These are phyloP conservation scores for Botrytis tulipae DNA, from an alignment of 2,329 filamentous ascomycete species.

Conservation along the genomic window DNA sequence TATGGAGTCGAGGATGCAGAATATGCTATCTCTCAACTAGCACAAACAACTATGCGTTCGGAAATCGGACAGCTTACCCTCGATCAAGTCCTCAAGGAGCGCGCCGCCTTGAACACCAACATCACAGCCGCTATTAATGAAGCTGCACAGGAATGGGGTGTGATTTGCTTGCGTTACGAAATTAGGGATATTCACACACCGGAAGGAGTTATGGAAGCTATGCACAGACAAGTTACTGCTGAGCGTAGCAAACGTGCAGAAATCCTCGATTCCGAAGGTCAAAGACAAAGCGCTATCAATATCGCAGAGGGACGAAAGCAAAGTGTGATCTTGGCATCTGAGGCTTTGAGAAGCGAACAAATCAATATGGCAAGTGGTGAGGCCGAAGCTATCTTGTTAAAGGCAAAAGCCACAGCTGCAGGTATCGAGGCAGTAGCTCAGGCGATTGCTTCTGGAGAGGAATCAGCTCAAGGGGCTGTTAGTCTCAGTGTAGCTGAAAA, in stretches of 20 bases:
- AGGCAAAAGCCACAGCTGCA: constrained; percentile 78
- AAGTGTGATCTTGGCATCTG: constrained; percentile 91
- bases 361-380: constrained; percentile 94
- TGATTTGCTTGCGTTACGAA: constrained; percentile 94
- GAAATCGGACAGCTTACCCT: constrained; percentile 96
- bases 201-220: constrained; percentile 87
- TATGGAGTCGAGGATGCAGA: constrained; percentile 98
- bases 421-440: constrained; percentile 85
- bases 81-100: constrained; percentile 97
- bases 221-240: constrained; percentile 97
- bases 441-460: constrained; percentile 69
- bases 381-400: constrained; percentile 86
- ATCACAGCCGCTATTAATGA: constrained; percentile 99
- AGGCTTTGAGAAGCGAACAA: constrained; percentile 83
- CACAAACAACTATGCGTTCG: constrained; percentile 97
- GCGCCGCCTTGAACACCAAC: constrained; percentile 92
- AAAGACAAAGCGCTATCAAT: constrained; percentile 96
- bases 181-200: constrained; percentile 98
- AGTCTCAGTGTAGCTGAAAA: constrained; percentile 92
- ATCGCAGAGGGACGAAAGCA: constrained; percentile 98
- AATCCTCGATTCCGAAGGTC: constrained; percentile 95
- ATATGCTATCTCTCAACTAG: constrained; percentile 96
- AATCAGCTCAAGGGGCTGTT: constrained; percentile 77
- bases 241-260: constrained; percentile 97
- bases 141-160: constrained; percentile 93